Base-by-base conservation (phyloP, 306 rosid genomes). In the Malus asiatica region DNA sequence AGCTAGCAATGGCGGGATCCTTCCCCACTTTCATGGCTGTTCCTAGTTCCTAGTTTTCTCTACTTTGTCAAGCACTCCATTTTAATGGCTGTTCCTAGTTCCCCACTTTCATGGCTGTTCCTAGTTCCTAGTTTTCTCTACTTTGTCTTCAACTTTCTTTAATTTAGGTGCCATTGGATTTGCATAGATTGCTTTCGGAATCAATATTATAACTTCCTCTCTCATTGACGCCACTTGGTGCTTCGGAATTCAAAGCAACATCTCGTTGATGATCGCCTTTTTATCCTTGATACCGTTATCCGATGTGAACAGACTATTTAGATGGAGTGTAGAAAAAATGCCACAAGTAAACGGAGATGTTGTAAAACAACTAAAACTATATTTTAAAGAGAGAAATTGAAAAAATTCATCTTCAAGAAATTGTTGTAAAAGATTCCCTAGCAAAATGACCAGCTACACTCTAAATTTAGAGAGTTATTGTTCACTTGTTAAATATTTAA, bases 121-220 rank as follows among this genome's bases (percentile, higher is more conserved):
- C n/a, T n/a, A n/a, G n/a, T n/a, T n/a, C n/a, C n/a, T n/a, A n/a
- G n/a, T n/a, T n/a, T n/a, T n/a, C n/a, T n/a, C n/a, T n/a, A n/a
- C n/a, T 33, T 85, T 88, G 53, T 71, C 95, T 70, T 88, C 88
- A 75, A 68, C 6, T 1, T 27, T 79, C 59, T 70, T 71, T 33
- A 77, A 59, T 77, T 83, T 83, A 2, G 79, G 3, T 45, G 44
- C 71, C 23, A 74, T 75, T 27, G 89, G 90, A 80, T 90, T 20
- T 14, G 83, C 74, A 73, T 86, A 86, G 51, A 79, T 27, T 30
- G 88, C 68, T 35, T 71, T 87, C 55, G 92, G 90, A 75, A 87
- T 87, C 44, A 87, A 71, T 42, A 55, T 77, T 73, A 84, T 81
- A 51, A 90, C 85, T 59, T 86, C 76, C 4, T 82, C 77, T 72